These are phyloP conservation scores for Puccinia coronata DNA, from an alignment of 1,284 basidiomycete genomes.

Conservation along the genomic window DNA sequence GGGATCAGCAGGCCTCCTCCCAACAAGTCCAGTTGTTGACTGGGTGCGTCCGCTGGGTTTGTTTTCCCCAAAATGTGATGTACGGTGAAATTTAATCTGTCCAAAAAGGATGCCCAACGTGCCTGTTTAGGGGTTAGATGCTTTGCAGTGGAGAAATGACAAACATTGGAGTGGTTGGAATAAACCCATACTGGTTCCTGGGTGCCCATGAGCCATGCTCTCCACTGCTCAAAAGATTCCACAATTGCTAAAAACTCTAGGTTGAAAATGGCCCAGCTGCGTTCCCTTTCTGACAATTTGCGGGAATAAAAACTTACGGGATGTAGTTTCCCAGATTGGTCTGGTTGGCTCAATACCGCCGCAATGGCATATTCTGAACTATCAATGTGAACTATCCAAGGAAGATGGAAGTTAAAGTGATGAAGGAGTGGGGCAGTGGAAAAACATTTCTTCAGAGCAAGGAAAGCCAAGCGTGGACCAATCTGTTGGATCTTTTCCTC, in stretches of 20 bases:
- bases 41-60: slow-evolving; percentile 16
- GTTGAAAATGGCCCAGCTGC: neutral
- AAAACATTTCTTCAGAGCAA: neutral
- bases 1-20: neutral
- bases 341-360: neutral
- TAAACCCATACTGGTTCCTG: neutral
- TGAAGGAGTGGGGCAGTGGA: neutral
- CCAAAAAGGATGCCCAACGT: slow-evolving; percentile 6
- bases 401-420: slow-evolving; percentile 13
- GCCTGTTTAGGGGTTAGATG: neutral
- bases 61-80: neutral
- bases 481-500: neutral
- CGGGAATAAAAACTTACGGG: too few species aligned
- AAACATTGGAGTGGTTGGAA: slow-evolving; percentile 11
- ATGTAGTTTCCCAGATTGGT: neutral
- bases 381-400: neutral
- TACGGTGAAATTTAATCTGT: neutral
- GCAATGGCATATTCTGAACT: slow-evolving; percentile 17
- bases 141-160: neutral
- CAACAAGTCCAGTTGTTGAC: neutral
- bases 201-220: too few species aligned
- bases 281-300: too few species aligned
- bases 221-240: neutral
- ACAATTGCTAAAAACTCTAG: slow-evolving; percentile 16
- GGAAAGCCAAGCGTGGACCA: neutral